Evolutionary conservation across 148 eudicot species (phyloP), one percentile per base, ranked within the genome.

Genomic region (Rhododendron henanense): DNA sequence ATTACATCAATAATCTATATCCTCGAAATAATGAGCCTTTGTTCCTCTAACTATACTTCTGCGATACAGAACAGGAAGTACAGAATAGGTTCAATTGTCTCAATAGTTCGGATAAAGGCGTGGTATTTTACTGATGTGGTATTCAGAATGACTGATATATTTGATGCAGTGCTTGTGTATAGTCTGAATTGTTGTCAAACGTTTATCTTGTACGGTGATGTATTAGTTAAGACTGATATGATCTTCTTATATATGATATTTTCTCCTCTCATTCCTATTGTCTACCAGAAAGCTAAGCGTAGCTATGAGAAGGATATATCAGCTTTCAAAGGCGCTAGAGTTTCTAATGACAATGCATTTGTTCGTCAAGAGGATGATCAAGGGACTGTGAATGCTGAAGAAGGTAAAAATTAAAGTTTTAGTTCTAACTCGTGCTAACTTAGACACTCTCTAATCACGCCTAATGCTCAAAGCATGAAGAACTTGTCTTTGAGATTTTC

Each of bases 241-340:
- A 45, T 45, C 53, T 33, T 73, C 31, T 31, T 31, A 31, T 31
- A 31, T 31, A 31, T 31, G 31, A 31, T 33, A 35, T 35, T 63
- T 19, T 7, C 25, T 59, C 16, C 41, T 47, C 5, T 83, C 23
- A 41, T 44, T 23, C 25, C 48, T 18, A 6, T 23, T 81, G 53
- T 85, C 10, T 86, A 65, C 35, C 92, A 96, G 98, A 96, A 96
- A 96, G 99, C 99, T 37, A 85, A 88, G 53, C 95, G 94, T 79
- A 96, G 99, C 85, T 96, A 95, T 88, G 93, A 95, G 89, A 94
- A 95, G 84, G 99, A 96, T 84, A 50, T 95, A 79, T 93, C 95
- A 67, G 88, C 92, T 79, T 90, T 89, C 71, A 88, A 88, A 81
- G 94, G 91, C 84, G 90, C 91, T 84, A 93, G 92, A 88, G 87